phyloP scores from a whole-genome alignment of 768 basidiomycete genomes.

The Melanogaster broomeanus region DNA sequence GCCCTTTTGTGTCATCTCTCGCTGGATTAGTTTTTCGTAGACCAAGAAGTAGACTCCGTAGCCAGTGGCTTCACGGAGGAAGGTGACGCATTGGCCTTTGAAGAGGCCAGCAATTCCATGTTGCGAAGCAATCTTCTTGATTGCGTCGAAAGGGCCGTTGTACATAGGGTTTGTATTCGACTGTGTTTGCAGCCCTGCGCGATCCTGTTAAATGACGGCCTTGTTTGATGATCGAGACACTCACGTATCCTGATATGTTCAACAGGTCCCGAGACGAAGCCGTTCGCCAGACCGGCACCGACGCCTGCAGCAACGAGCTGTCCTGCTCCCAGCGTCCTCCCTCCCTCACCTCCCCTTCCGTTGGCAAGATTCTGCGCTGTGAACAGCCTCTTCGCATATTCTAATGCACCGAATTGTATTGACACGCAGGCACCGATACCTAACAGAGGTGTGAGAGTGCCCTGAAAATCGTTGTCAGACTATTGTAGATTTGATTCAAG shows the following conservation, averaged over 20 bases:
- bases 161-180: constrained; percentile 75
- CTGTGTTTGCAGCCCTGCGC: constrained; percentile 87
- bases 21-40: constrained; percentile 90
- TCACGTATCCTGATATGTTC: constrained; percentile 89
- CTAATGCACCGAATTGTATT: constrained; percentile 92
- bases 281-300: constrained; percentile 86
- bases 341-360: constrained; percentile 67
- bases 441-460: constrained; percentile 85
- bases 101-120: constrained; percentile 85
- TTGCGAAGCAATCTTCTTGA: constrained; percentile 74
- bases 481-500: not conserved
- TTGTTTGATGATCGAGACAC: not conserved
- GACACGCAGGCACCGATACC: constrained; percentile 95
- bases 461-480: constrained; percentile 45
- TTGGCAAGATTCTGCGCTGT: constrained; percentile 56
- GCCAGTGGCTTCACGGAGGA: constrained; percentile 79
- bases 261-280: constrained; percentile 92
- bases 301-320: constrained; percentile 83
- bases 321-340: constrained; percentile 52
- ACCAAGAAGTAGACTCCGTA: constrained; percentile 90
- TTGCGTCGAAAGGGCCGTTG: constrained; percentile 84
- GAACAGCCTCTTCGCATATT: constrained; percentile 82
- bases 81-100: constrained; percentile 90
- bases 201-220: constrained; percentile 3
- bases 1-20: constrained; percentile 74